phyloP scores from a whole-genome alignment of 352 stramenopile species.

The Pythium brachiatum region DNA sequence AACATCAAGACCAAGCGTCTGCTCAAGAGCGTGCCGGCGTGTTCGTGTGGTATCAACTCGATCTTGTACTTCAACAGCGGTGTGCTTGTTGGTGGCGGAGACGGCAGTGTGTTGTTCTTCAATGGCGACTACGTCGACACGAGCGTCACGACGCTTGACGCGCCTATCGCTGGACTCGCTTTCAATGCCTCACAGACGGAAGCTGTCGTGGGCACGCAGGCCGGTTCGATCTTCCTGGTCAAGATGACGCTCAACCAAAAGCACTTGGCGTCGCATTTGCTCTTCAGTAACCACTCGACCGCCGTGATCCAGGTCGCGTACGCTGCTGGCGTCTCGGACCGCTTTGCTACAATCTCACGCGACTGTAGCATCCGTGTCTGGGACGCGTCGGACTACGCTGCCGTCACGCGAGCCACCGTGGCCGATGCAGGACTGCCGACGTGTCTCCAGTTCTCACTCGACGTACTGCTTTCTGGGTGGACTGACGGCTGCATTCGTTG shows the following conservation, averaged over 20 bases:
- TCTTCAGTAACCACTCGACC: conserved; percentile 84
- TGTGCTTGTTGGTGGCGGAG: conserved; percentile 77
- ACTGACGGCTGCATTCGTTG: conserved; percentile 86
- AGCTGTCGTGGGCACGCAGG: conserved; percentile 71
- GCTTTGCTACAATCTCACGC: conserved; percentile 85
- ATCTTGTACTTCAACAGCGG: conserved; percentile 45
- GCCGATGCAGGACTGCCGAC: conserved; percentile 61
- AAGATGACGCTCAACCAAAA: conserved; percentile 25
- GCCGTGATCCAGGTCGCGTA: conserved; percentile 82
- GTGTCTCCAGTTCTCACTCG: conserved; percentile 81
- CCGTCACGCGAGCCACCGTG: conserved; percentile 52
- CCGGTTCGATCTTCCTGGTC: conserved; percentile 76
- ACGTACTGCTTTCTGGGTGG: conserved; percentile 90
- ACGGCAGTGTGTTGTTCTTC: conserved; percentile 85
- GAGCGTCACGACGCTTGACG: conserved; percentile 65
- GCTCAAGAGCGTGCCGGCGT: conserved; percentile 70
- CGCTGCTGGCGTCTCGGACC: conserved; percentile 70
- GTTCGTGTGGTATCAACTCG: conserved; percentile 74
- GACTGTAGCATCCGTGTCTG: conserved; percentile 90
- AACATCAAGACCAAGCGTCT: conserved; percentile 70
- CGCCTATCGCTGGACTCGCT: conserved; percentile 47
- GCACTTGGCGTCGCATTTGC: conserved; percentile 31
- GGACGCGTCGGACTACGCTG: conserved; percentile 87
- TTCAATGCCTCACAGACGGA: conserved; percentile 63
- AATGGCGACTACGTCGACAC: conserved; percentile 71